Conservation (phyloP, 2,329 filamentous ascomycete species). For the Pyrenophora tritici-repentis region DNA sequence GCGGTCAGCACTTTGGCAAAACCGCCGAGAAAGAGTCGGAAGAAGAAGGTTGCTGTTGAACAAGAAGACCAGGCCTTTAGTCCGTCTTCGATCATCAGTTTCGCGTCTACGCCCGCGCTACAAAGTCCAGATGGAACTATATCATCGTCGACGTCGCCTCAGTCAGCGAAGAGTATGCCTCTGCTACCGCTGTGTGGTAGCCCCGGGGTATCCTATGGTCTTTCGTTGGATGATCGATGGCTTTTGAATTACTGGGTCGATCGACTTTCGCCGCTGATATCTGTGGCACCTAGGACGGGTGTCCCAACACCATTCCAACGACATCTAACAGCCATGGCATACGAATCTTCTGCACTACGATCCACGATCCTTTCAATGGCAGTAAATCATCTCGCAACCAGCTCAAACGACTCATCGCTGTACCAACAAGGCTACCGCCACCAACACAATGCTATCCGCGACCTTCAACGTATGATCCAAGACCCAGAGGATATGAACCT, state of each 20-base stretch:
- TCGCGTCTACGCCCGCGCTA: slow-evolving; percentile 16
- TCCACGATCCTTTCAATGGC: slow-evolving; percentile 42
- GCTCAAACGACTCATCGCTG: slow-evolving; percentile 25
- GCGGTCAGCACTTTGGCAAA: slow-evolving; percentile 16
- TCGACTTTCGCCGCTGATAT: slow-evolving; percentile 33
- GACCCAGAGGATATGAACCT: slow-evolving; percentile 22
- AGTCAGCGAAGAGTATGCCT: slow-evolving; percentile 12
- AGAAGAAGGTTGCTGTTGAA: slow-evolving; percentile 14
- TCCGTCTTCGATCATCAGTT: slow-evolving; percentile 21
- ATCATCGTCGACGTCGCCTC: not conserved
- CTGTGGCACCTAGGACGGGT: slow-evolving; percentile 28
- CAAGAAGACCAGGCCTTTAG: slow-evolving; percentile 9
- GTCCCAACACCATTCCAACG: slow-evolving; percentile 31
- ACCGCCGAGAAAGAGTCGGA: slow-evolving; percentile 22
- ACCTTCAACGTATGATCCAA: slow-evolving; percentile 32
- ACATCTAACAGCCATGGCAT: slow-evolving; percentile 37
- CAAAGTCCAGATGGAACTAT: not conserved
- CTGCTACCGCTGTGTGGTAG: slow-evolving; percentile 6
- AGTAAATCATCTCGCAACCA: slow-evolving; percentile 35
- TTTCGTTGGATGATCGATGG: slow-evolving; percentile 27
- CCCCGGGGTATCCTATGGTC: slow-evolving; percentile 12
- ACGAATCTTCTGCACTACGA: slow-evolving; percentile 29
- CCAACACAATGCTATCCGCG: slow-evolving; percentile 34
- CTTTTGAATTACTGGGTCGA: slow-evolving; percentile 38
- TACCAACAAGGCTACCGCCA: slow-evolving; percentile 34